Base-by-base conservation (phyloP, 345 rosid species). In the Cardamine occulta region DNA sequence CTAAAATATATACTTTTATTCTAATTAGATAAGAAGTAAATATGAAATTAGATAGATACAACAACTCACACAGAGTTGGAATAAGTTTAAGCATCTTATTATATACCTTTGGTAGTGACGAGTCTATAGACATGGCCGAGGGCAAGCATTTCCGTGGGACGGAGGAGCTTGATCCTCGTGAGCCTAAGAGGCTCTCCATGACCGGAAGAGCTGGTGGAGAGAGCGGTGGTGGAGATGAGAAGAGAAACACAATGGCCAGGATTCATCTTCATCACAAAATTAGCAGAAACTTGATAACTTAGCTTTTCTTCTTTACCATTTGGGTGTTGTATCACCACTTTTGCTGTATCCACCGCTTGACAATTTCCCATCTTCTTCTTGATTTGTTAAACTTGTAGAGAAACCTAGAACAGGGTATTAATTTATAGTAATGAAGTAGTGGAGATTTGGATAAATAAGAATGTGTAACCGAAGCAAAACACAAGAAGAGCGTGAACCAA, bases 191-290 rank as follows among this genome's bases (percentile, higher is more conserved):
- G 82, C 2, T 62, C 75, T 34, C 63, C 68, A 34, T 71, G 53
- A 24, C 72, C 59, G 7, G 77, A 54, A 63, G 70, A 63, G 13
- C 63, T 3, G 5, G 74, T n/a, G 11, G 87, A 21, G 26, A 84
- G 86, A 72, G 85, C 83, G 10, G 77, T 77, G 82, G 93, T 87
- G 63, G 97, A 94, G 63, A 94, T 88, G 34, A 94, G 93, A 74
- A 91, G 93, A 74, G 97, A 92, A 34, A 94, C 97, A 80, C 86
- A 88, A 80, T 94, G 93, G 40, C 97, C 98, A 15, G 96, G 98
- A 75, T 91, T 91, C 81, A 70, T 84, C 82, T 81, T 87, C 92
- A 91, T 94, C 31, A 94, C 70, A 82, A 87, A 95, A 40, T 75
- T 66, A 24, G 95, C 97, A 44, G 63, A 84, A 8, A 89, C 80